Evolutionary conservation across 306 rosid genomes (phyloP).

Genomic region (Hippophae tibetana): DNA sequence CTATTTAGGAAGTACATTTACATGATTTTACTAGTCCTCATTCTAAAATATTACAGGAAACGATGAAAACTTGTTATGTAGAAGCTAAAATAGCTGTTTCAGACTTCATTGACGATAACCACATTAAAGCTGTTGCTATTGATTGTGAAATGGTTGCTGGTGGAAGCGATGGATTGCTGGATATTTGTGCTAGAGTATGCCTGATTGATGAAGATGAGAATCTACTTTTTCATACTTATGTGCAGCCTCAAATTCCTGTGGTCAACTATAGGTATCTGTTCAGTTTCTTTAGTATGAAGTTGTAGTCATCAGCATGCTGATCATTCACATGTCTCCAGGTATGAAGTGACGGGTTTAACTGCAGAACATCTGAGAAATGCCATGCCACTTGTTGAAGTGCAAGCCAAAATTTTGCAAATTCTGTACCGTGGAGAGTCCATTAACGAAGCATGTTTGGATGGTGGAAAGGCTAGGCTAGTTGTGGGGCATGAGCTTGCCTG

Average conservation of each 20-base stretch:
- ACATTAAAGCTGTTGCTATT: conserved; percentile 43
- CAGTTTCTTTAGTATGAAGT: conserved; percentile 10
- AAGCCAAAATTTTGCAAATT: conserved; percentile 50
- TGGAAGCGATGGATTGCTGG: conserved; percentile 78
- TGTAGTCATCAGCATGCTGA: not conserved
- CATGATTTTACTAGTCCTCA: conserved; percentile 10
- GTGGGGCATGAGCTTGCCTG: conserved; percentile 72
- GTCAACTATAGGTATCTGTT: conserved; percentile 54
- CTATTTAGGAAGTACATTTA: conserved; percentile 10
- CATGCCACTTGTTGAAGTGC: conserved; percentile 56
- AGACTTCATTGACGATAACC: conserved; percentile 22
- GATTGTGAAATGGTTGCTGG: conserved; percentile 94
- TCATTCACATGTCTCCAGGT: conserved; percentile 30
- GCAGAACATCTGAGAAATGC: conserved; percentile 66
- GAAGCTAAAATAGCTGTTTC: conserved; percentile 20
- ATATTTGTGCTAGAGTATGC: conserved; percentile 72
- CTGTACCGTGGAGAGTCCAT: conserved; percentile 57
- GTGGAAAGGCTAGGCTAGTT: conserved; percentile 72
- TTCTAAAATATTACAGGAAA: conserved; percentile 43
- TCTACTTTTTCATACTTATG: conserved; percentile 54
- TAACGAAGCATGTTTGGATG: conserved; percentile 42
- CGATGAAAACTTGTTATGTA: conserved; percentile 16
- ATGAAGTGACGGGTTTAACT: conserved; percentile 61
- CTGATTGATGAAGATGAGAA: conserved; percentile 71
- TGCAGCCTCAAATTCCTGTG: conserved; percentile 49